A percentile compares a stretch with the other conserved stretches of the same genome.
Conservation (phyloP, 2,329 filamentous ascomycete species). For the Aschersonia sp. region DNA sequence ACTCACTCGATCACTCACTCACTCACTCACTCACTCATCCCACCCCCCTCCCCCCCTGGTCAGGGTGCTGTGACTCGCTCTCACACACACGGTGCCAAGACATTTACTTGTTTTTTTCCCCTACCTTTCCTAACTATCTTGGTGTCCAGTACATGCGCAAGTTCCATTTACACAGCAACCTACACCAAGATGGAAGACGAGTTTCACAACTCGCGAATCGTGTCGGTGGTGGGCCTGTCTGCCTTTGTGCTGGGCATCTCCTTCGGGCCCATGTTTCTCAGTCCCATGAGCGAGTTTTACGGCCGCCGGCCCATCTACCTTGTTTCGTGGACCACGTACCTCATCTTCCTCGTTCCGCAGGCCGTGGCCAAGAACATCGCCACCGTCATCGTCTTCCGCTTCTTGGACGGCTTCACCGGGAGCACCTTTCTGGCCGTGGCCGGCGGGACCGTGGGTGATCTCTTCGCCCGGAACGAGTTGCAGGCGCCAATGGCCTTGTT, state of each 20-base stretch:
- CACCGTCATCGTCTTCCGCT: conserved; percentile 65
- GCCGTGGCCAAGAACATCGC: conserved; percentile 70
- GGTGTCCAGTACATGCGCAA: conserved; percentile 54
- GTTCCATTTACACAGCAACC: conserved; percentile 77
- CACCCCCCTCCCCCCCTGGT: no score
- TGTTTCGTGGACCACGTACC: conserved; percentile 55
- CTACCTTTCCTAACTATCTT: background rate
- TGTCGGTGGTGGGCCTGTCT: conserved; percentile 69
- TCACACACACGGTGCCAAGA: no score
- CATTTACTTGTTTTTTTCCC: no score
- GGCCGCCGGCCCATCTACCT: conserved; percentile 73
- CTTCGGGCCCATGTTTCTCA: conserved; percentile 48
- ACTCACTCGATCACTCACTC: background rate
- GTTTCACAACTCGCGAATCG: conserved; percentile 54
- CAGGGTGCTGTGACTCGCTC: no score
- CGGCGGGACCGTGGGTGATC: conserved; percentile 72
- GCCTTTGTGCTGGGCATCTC: conserved; percentile 65
- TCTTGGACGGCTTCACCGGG: conserved; percentile 61
- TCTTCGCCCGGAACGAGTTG: conserved; percentile 55
- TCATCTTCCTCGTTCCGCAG: conserved; percentile 69
- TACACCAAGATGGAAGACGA: conserved; percentile 65
- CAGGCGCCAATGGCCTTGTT: conserved; percentile 76
- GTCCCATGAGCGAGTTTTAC: conserved; percentile 62
- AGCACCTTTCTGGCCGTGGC: conserved; percentile 59
- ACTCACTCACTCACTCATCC: no score